Base-by-base conservation (phyloP, 345 rosid species). In the Clausena lansium region DNA sequence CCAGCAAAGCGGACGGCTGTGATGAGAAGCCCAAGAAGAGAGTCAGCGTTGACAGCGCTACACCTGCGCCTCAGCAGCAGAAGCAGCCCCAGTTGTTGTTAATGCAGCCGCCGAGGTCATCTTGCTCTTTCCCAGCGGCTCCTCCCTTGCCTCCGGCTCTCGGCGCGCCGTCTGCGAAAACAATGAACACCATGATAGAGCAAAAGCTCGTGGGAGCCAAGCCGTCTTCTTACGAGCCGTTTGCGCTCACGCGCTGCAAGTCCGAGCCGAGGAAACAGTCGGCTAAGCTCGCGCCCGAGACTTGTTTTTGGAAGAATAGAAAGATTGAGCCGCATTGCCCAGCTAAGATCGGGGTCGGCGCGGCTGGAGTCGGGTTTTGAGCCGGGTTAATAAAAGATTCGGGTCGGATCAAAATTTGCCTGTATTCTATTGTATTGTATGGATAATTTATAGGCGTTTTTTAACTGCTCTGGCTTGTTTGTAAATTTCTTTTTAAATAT, bases 291-390 rank as follows among this genome's bases (percentile, higher is more conserved):
- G 92, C 91, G 2, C 88, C 91, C 1, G 98, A 90, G 76, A 87
- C 89, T 77, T 91, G 99, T 77, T 93, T 84, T 80, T 93, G 98
- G 98, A 95, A 92, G 85, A 95, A 92, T 36, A 79, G 97, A 86
- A 92, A 93, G 89, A 88, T 92, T 0, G 95, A 93, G 89, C 98
- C 98, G 57, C 95, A 90, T 33, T 79, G 89, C 27, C 86, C 90
- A 65, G 89, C 90, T 35, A 77, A 86, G 0, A 76, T 92, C 17
- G 91, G 94, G 55, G 87, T 91, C 75, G 89, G 97, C 80, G 92
- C 88, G 52, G 92, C 95, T 75, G 93, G 98, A 60, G 89, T 93
- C 71, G 94, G 93, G 59, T 87, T 85, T 86, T 92, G 79, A 86
- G 62, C 35, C 71, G 67, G 64, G 70, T 76, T 14, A 65, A 39